Percentiles rank a stretch among this genome's conserved stretches.
Conservation (phyloP, 805 yeast genomes). For the Dipodascus albidus region DNA sequence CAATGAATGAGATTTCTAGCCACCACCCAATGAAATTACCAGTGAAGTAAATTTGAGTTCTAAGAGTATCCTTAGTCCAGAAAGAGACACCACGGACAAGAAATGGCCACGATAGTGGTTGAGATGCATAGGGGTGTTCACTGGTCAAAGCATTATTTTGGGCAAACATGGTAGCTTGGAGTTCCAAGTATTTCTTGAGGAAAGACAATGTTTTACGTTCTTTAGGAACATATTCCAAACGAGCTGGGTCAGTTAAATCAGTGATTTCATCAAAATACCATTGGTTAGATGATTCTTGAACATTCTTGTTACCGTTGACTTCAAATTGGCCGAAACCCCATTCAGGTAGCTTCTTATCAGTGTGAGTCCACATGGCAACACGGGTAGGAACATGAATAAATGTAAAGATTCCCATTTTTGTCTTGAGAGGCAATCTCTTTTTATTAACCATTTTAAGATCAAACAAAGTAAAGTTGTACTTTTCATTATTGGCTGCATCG, state of each 20-base stretch:
- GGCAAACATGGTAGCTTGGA: constrained; percentile 79
- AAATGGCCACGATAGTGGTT: constrained; percentile 87
- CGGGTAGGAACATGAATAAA: constrained; percentile 74
- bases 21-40: constrained; percentile 92
- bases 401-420: constrained; percentile 59
- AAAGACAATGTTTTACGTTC: constrained; percentile 54
- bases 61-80: constrained; percentile 61
- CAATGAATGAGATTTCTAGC: constrained; percentile 56
- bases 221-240: constrained; percentile 58
- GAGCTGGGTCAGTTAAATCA: constrained; percentile 45
- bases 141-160: constrained; percentile 81
- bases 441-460: constrained; percentile 52
- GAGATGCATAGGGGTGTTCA: constrained; percentile 92
- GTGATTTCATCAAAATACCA: constrained; percentile 72
- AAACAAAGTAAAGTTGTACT: constrained; percentile 69
- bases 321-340: constrained; percentile 93
- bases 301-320: constrained; percentile 86
- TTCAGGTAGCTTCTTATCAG: constrained; percentile 75
- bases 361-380: constrained; percentile 91
- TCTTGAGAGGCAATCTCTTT: constrained; percentile 40
- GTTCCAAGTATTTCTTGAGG: constrained; percentile 77
- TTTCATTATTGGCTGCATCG: constrained; percentile 44
- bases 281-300: constrained; percentile 49
- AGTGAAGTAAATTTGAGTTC: constrained; percentile 73
- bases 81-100: constrained; percentile 86